Percentiles rank a stretch among this genome's conserved stretches.
These are phyloP conservation scores for Pleurotus salmoneostramineus DNA, from an alignment of 768 basidiomycete species.

Conservation along the genomic window DNA sequence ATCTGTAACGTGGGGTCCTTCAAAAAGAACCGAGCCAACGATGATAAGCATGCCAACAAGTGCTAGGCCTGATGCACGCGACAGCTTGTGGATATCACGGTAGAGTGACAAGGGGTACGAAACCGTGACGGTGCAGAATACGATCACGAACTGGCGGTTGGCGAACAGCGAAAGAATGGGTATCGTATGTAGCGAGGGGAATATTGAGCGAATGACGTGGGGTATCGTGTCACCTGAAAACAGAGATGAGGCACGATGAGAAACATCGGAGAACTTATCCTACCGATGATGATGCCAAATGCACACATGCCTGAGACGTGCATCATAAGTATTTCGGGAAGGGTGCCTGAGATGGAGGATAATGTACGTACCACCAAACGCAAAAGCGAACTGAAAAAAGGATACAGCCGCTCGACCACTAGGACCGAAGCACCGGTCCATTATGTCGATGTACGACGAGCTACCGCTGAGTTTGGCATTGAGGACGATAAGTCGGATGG, in stretches of 20 bases:
- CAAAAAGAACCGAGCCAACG: slow-evolving; percentile 77
- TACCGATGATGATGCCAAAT: slow-evolving; percentile 86
- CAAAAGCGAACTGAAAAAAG: slow-evolving; percentile 96
- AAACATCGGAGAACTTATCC: neutral
- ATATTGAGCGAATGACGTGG: slow-evolving; percentile 83
- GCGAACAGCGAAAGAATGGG: slow-evolving; percentile 76
- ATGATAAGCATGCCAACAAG: slow-evolving; percentile 93
- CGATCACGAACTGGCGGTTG: slow-evolving; percentile 87
- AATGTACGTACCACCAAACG: slow-evolving; percentile 76
- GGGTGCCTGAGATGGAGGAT: neutral
- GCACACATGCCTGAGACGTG: slow-evolving; percentile 92
- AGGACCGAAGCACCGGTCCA: slow-evolving; percentile 89
- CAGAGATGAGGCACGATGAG: neutral
- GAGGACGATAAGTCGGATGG: slow-evolving; percentile 90
- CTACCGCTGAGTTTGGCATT: slow-evolving; percentile 96
- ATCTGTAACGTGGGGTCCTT: slow-evolving; percentile 71
- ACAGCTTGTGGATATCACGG: slow-evolving; percentile 96
- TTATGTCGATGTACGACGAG: slow-evolving; percentile 90
- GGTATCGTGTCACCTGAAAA: slow-evolving; percentile 85
- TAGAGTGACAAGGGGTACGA: slow-evolving; percentile 95
- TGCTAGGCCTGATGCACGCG: slow-evolving; percentile 88
- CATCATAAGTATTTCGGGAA: no score
- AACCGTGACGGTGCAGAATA: slow-evolving; percentile 79
- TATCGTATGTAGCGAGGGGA: slow-evolving; percentile 64
- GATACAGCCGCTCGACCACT: slow-evolving; percentile 93